Evolutionary conservation across 192 early-diverging fungal genomes (phyloP), one percentile per base, ranked within the genome.

Genomic region (Rhizoclosmatium globosum): DNA sequence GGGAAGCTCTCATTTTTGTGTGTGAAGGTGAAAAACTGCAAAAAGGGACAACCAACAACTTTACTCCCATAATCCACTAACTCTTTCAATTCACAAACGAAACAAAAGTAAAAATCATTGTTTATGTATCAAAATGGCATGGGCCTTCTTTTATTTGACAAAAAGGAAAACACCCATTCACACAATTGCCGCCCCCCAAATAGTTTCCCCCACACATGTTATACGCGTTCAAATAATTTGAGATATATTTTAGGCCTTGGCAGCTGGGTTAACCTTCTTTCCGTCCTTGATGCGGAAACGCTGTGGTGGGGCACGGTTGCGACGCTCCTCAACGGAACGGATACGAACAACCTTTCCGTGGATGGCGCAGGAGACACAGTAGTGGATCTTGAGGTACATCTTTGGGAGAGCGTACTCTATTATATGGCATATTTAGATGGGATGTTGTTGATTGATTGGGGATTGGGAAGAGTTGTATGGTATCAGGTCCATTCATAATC

Each of bases 371-470:
- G 92, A 93, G 47, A 95, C 87, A 84, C 98, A 99, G 94, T 97
- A 94, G 87, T 96, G 96, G 85, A 91, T 91, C 94, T 99, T 98
- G 89, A 97, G 91, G 93, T 99, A 99, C 84, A 98, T 89, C 90
- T 98, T 99, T 88, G 97, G 97, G 81, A 98, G 93, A 76, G 92
- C 92, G 88, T 97, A 97, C 87, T 94, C 89, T 86, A 61, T 31
- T 31, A 1, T 57, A 15, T 21, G 21, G 13, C 56, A 57, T 15
- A 17, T 15, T 57, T 21, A 57, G 56, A 57, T 17, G 21, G 21
- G 15, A 57, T 17, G 13, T 57, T 57, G 13, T 57, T 57, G 21
- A n/a, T 57, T 57, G 13, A 57, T n/a, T 57, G 11, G 9, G 46
- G 67, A 68, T 47, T 68, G 11, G 64, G 19, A 65, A 17, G 38